Conservation (phyloP, 257 asterid species). For the Schizonepeta tenuifolia region DNA sequence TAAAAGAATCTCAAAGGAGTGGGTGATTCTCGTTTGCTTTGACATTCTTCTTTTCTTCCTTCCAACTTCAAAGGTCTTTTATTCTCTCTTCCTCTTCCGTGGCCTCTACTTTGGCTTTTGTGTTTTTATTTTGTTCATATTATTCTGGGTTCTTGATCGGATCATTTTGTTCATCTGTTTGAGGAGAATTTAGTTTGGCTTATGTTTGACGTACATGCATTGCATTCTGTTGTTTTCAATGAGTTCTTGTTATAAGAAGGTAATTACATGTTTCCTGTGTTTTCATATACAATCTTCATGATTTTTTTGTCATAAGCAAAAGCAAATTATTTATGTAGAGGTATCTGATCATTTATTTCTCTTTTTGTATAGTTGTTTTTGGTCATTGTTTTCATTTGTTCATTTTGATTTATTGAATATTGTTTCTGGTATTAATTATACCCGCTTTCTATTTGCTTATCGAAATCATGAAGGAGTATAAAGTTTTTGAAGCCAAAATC, state of each 20-base stretch:
- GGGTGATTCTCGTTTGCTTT: not conserved
- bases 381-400: not conserved
- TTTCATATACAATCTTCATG: not conserved
- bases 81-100: not conserved
- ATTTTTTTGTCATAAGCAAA: not conserved
- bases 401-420: not conserved
- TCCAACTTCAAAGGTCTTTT: not conserved
- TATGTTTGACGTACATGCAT: constrained; percentile 34
- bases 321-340: not conserved
- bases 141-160: constrained; percentile 9
- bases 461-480: constrained; percentile 5
- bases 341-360: not conserved
- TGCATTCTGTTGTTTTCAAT: constrained; percentile 14
- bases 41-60: not conserved
- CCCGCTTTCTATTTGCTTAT: constrained; percentile 7
- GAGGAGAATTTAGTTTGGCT: not conserved
- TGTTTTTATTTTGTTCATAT: not conserved
- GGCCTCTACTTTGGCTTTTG: not conserved
- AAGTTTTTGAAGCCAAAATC: constrained; percentile 13
- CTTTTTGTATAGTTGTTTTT: constrained; percentile 3
- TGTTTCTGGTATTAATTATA: constrained; percentile 13
- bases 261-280: constrained; percentile 10
- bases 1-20: constrained; percentile 11
- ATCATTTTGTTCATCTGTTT: not conserved
- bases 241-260: constrained; percentile 1